Conservation (phyloP, 257 asterid species). For the Voacanga thouarsii region DNA sequence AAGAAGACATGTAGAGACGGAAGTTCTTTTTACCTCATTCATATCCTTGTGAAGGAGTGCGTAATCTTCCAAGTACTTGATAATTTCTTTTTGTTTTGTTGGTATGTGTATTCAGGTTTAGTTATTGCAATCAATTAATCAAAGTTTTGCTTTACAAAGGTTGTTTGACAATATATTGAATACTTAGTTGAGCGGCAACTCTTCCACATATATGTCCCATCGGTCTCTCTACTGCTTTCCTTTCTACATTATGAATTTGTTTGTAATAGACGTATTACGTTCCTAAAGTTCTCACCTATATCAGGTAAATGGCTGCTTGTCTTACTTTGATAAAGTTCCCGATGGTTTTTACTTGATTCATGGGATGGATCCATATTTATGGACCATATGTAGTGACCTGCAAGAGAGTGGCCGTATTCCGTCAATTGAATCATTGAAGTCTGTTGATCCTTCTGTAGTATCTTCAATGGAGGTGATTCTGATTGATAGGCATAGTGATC, state of each 20-base stretch:
- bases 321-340: conserved; percentile 73
- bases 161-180: neutral
- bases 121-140: neutral
- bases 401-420: conserved; percentile 92
- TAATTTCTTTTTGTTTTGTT: neutral
- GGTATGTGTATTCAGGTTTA: neutral
- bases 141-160: neutral
- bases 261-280: conserved; percentile 6
- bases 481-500: conserved; percentile 68
- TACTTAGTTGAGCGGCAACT: neutral
- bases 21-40: neutral
- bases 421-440: conserved; percentile 71
- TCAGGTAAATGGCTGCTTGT: conserved; percentile 90
- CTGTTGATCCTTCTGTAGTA: conserved; percentile 52
- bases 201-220: neutral
- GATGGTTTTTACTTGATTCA: conserved; percentile 82
- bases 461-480: conserved; percentile 74
- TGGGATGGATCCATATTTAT: conserved; percentile 95
- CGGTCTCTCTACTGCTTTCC: neutral
- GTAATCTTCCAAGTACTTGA: neutral
- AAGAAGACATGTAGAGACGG: neutral
- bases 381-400: conserved; percentile 81
- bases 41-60: neutral
- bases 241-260: conserved; percentile 6
- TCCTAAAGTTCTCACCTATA: conserved; percentile 14